These are phyloP conservation scores for Pezizomycotina sp. DNA, from an alignment of 2,329 filamentous ascomycete species.

Conservation along the genomic window DNA sequence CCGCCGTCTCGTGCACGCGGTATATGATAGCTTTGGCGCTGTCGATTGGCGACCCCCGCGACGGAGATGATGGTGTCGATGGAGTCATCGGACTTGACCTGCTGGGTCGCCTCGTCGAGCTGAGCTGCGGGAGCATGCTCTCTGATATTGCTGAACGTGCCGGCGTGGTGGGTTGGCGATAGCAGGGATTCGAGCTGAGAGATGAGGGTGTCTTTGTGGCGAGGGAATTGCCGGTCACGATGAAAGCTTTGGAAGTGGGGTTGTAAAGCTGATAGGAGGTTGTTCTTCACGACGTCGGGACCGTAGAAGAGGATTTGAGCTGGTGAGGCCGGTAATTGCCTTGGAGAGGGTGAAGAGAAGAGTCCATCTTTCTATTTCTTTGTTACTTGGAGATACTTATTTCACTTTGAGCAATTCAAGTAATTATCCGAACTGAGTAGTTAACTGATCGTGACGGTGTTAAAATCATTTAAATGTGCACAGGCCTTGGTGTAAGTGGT, in stretches of 20 bases:
- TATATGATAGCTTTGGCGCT: constrained; percentile 35
- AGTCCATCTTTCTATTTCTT: too few relatives aligned
- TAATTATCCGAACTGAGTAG: too few relatives aligned
- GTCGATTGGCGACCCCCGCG: constrained; percentile 41
- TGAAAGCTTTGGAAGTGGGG: constrained; percentile 41
- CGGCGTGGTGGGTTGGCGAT: constrained; percentile 34
- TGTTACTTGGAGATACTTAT: too few relatives aligned
- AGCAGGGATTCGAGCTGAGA: constrained; percentile 36
- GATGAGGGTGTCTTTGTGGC: constrained; percentile 39
- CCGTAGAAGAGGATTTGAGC: too few relatives aligned
- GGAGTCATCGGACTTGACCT: constrained; percentile 32
- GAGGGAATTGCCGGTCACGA: constrained; percentile 40
- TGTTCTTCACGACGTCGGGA: too few relatives aligned
- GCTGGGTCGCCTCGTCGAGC: constrained; percentile 36
- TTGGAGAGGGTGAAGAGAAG: too few relatives aligned
- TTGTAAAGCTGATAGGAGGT: too few relatives aligned
- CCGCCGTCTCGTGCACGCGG: constrained; percentile 30
- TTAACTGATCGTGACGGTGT: too few relatives aligned
- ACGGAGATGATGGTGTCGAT: constrained; percentile 41
- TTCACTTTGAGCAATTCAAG: too few relatives aligned
- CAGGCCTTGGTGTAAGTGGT: too few relatives aligned
- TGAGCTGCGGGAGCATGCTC: constrained; percentile 41
- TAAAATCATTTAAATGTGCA: too few relatives aligned
- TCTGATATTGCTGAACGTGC: constrained; percentile 39
- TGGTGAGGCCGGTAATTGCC: too few relatives aligned